A percentile compares a stretch with the other conserved stretches of the same genome.
Evolutionary conservation across 202 grass and related monocot species (phyloP).

Genomic region (Panicum virgatum): DNA sequence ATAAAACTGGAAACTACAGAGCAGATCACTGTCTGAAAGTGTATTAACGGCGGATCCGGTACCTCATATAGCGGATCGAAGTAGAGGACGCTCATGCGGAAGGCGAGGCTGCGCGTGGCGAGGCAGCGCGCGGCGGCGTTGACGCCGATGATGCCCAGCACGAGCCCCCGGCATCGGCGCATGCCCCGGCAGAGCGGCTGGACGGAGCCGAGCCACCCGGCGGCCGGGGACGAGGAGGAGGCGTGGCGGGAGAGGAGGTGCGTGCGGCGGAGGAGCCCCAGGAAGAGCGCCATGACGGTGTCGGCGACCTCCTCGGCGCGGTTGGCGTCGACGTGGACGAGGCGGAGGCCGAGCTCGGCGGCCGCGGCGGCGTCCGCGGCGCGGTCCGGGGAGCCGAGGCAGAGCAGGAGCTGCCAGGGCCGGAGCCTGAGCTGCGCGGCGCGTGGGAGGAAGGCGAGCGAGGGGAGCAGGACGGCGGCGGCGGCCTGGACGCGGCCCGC

Average conservation of each 20-base stretch:
- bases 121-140: conserved; percentile 78
- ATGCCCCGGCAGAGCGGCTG: conserved; percentile 88
- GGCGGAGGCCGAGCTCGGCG: conserved; percentile 75
- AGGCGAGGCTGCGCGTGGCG: conserved; percentile 84
- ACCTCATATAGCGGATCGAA: conserved; percentile 90
- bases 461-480: conserved; percentile 66
- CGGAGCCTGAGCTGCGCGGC: conserved; percentile 81
- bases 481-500: conserved; percentile 63
- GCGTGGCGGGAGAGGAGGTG: conserved; percentile 79
- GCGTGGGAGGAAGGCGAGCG: conserved; percentile 78
- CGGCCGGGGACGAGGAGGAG: conserved; percentile 42
- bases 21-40: conserved; percentile 17
- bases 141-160: conserved; percentile 69
- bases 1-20: neutral
- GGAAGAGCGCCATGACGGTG: conserved; percentile 92
- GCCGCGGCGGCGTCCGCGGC: conserved; percentile 65
- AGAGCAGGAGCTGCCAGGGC: conserved; percentile 90
- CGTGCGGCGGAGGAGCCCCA: conserved; percentile 81
- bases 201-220: conserved; percentile 77
- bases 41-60: conserved; percentile 28
- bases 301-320: conserved; percentile 83
- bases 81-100: conserved; percentile 90
- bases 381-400: conserved; percentile 81
- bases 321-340: conserved; percentile 78
- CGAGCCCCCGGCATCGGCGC: conserved; percentile 78